phyloP scores from a whole-genome alignment of 345 rosid species.

The Salix brachista region DNA sequence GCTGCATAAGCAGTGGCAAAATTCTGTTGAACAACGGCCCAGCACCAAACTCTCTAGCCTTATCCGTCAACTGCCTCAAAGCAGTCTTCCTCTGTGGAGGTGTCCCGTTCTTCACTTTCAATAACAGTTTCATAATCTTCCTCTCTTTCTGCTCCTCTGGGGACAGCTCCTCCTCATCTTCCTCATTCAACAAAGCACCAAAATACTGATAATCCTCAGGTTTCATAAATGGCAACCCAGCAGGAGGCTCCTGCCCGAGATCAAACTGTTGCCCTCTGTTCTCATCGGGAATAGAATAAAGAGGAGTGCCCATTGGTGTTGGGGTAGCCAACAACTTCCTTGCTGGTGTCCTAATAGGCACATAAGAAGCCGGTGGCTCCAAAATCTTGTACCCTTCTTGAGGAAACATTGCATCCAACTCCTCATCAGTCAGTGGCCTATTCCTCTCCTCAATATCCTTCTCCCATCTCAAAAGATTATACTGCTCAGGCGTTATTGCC shows the following conservation, averaged over 20 bases:
- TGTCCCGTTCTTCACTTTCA: slow-evolving; percentile 97
- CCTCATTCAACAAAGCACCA: slow-evolving; percentile 83
- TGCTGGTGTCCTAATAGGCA: slow-evolving; percentile 91
- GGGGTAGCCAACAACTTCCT: slow-evolving; percentile 85
- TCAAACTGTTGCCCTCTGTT: slow-evolving; percentile 94
- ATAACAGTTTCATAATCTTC: slow-evolving; percentile 88
- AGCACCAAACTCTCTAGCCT: slow-evolving; percentile 97
- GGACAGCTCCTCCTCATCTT: slow-evolving; percentile 80
- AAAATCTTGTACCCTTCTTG: slow-evolving; percentile 84
- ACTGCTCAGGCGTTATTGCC: slow-evolving; percentile 83
- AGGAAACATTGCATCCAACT: slow-evolving; percentile 93
- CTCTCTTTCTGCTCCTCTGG: slow-evolving; percentile 97
- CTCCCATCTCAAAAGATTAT: slow-evolving; percentile 93
- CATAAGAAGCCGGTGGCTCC: slow-evolving; percentile 94
- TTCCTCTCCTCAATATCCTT: slow-evolving; percentile 98
- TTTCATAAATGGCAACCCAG: slow-evolving; percentile 91
- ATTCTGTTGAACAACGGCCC: slow-evolving; percentile 88
- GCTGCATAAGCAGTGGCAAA: slow-evolving; percentile 95
- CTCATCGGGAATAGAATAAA: slow-evolving; percentile 81
- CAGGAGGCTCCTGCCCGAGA: slow-evolving; percentile 85
- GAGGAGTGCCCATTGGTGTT: slow-evolving; percentile 87
- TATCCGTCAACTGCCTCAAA: slow-evolving; percentile 90
- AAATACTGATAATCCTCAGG: slow-evolving; percentile 98
- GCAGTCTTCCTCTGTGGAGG: slow-evolving; percentile 99
- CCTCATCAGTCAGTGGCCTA: slow-evolving; percentile 92